Evolutionary conservation across 2,329 filamentous ascomycete species (phyloP), one percentile per base, ranked within the genome.

Genomic region (Thyridium curvatum): DNA sequence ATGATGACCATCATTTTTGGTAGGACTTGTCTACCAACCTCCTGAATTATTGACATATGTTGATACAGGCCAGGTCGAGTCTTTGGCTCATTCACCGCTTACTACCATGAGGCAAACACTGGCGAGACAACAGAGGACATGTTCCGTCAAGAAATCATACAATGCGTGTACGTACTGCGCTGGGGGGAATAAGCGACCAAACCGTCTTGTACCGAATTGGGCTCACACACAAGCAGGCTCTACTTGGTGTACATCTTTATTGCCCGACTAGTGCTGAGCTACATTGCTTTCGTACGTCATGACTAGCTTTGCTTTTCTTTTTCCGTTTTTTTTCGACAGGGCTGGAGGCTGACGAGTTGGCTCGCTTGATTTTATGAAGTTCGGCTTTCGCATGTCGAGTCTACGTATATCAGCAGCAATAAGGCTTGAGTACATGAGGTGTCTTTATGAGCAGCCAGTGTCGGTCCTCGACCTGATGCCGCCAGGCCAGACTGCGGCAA

Each of bases 171-270:
- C 39, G 54, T 47, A 2, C 30, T 3, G 9, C 12, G 32, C 28
- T 3, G 4, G 9, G n/a, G n/a, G 3, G 10, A n/a, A 26, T n/a
- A n/a, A n/a, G n/a, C n/a, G n/a, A n/a, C n/a, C n/a, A n/a, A n/a
- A n/a, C n/a, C n/a, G n/a, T n/a, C n/a, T n/a, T n/a, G n/a, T n/a
- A n/a, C n/a, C n/a, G n/a, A n/a, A 36, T 18, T 26, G 21, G 6
- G 10, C 21, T 26, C 6, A 26, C 10, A 26, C 10, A 26, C 21
- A 54, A 48, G 13, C 58, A 75, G 46, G 50, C 66, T 87, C 1
- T 86, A 81, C 52, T 77, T 88, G 47, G 70, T 87, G 38, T 78
- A 79, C 39, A 64, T 89, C 3, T 89, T 88, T 53, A 56, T 86
- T 30, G 82, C 65, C 12, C 77, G 81, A 32, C 78, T 84, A 42